Conservation (phyloP, 768 basidiomycete genomes). For the Suillus decipiens region DNA sequence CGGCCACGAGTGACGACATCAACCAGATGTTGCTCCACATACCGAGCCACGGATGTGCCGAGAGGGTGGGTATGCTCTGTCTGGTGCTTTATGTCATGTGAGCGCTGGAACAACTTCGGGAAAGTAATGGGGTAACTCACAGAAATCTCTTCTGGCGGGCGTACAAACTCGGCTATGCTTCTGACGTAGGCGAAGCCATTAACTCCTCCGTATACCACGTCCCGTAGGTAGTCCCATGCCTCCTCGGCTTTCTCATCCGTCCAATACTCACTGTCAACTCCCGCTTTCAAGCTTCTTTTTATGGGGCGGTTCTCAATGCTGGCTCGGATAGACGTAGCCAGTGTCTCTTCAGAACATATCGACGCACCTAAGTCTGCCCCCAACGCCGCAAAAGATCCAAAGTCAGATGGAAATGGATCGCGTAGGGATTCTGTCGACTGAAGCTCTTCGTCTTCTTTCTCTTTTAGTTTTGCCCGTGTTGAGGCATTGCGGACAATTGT, state of each 20-base stretch:
- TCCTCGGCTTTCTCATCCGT: slow-evolving; percentile 46
- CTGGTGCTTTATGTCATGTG: neutral
- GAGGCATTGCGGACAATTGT: slow-evolving; percentile 52
- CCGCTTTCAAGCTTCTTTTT: slow-evolving; percentile 23
- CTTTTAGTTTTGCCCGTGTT: slow-evolving; percentile 48
- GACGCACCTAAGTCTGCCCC: slow-evolving; percentile 38
- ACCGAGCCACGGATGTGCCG: slow-evolving; percentile 40
- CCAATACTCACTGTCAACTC: slow-evolving; percentile 44
- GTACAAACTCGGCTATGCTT: slow-evolving; percentile 74
- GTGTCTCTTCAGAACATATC: slow-evolving; percentile 29
- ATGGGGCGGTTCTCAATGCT: slow-evolving; percentile 30
- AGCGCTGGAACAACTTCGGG: neutral
- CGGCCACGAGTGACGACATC: slow-evolving; percentile 43
- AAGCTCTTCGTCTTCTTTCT: slow-evolving; percentile 47
- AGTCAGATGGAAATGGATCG: slow-evolving; percentile 58
- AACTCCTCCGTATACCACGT: slow-evolving; percentile 79
- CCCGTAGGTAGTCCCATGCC: slow-evolving; percentile 66
- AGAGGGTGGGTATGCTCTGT: slow-evolving; percentile 13
- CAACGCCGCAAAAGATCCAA: slow-evolving; percentile 60
- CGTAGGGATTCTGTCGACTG: slow-evolving; percentile 47
- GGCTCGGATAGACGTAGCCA: slow-evolving; percentile 41
- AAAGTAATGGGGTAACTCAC: neutral
- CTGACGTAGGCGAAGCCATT: slow-evolving; percentile 77
- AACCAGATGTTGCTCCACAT: slow-evolving; percentile 42
- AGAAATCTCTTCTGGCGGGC: slow-evolving; percentile 23